These are phyloP conservation scores for Cladophialophora bantiana DNA, from an alignment of 2,329 filamentous ascomycete species.

Conservation along the genomic window DNA sequence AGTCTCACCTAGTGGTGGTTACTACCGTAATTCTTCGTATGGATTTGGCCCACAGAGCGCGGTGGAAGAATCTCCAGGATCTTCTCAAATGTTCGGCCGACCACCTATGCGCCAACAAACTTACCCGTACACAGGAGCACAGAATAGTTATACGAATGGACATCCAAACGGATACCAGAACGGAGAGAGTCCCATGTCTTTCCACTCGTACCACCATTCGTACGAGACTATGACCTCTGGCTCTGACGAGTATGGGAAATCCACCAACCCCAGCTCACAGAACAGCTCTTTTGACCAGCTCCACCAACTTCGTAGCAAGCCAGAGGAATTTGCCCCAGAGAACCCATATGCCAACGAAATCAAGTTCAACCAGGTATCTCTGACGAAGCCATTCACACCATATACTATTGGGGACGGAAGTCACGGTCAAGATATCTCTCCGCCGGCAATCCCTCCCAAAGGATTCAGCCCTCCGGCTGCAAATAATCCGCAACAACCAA, in stretches of 20 bases:
- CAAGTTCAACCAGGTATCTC: slow-evolving; percentile 39
- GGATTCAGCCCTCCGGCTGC: slow-evolving; percentile 13
- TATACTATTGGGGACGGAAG: slow-evolving; percentile 38
- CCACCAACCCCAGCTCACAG: slow-evolving; percentile 90
- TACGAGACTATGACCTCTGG: slow-evolving; percentile 83
- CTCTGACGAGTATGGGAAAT: slow-evolving; percentile 76
- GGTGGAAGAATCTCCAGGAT: slow-evolving; percentile 37
- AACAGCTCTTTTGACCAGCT: slow-evolving; percentile 88
- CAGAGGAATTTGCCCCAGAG: slow-evolving; percentile 49
- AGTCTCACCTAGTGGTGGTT: slow-evolving; percentile 30
- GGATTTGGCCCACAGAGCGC: slow-evolving; percentile 34
- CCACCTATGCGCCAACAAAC: slow-evolving; percentile 32
- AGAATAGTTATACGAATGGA: slow-evolving; percentile 46
- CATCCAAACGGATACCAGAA: slow-evolving; percentile 47
- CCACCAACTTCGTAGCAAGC: slow-evolving; percentile 58
- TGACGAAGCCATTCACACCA: slow-evolving; percentile 28
- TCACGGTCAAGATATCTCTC: slow-evolving; percentile 36
- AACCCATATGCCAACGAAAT: slow-evolving; percentile 48
- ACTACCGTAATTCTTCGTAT: slow-evolving; percentile 39
- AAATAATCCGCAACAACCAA: slow-evolving; percentile 38
- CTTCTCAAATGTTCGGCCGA: slow-evolving; percentile 35
- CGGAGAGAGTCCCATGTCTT: slow-evolving; percentile 33
- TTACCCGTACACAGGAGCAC: slow-evolving; percentile 25
- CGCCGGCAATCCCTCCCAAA: slow-evolving; percentile 34
- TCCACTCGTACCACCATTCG: slow-evolving; percentile 72